phyloP scores from a whole-genome alignment of 257 asterid genomes.

The Avicennia marina region DNA sequence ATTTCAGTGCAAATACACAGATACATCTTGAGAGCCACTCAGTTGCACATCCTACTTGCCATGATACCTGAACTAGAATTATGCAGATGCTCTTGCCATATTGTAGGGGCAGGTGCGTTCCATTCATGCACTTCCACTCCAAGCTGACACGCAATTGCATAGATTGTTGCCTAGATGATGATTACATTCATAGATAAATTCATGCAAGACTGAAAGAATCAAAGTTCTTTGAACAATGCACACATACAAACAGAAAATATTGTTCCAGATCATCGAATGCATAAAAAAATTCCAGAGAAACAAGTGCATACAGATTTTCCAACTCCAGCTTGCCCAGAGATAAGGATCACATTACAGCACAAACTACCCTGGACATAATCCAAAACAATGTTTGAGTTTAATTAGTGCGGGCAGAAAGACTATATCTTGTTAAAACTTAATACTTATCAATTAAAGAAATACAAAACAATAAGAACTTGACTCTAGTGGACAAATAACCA shows the following conservation, averaged over 20 bases:
- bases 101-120: slow-evolving; percentile 87
- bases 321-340: slow-evolving; percentile 91
- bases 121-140: slow-evolving; percentile 79
- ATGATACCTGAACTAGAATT: slow-evolving; percentile 69
- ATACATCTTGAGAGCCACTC: slow-evolving; percentile 3
- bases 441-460: too few species aligned
- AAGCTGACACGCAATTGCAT: slow-evolving; percentile 70
- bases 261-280: slow-evolving; percentile 14
- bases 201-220: neutral
- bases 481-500: too few species aligned
- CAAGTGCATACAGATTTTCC: slow-evolving; percentile 84
- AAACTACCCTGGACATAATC: slow-evolving; percentile 41
- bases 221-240: neutral
- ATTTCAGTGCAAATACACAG: neutral
- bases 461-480: too few species aligned
- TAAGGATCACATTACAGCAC: slow-evolving; percentile 51
- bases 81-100: slow-evolving; percentile 92
- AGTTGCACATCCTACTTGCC: neutral
- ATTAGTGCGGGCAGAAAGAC: neutral
- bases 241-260: slow-evolving; percentile 3
- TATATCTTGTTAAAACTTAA: too few species aligned
- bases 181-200: slow-evolving; percentile 21
- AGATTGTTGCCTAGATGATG: slow-evolving; percentile 61
- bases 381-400: slow-evolving; percentile 10
- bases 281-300: slow-evolving; percentile 16